Base-by-base conservation (phyloP, 2,329 filamentous ascomycete species). In the Neonectria hederae region DNA sequence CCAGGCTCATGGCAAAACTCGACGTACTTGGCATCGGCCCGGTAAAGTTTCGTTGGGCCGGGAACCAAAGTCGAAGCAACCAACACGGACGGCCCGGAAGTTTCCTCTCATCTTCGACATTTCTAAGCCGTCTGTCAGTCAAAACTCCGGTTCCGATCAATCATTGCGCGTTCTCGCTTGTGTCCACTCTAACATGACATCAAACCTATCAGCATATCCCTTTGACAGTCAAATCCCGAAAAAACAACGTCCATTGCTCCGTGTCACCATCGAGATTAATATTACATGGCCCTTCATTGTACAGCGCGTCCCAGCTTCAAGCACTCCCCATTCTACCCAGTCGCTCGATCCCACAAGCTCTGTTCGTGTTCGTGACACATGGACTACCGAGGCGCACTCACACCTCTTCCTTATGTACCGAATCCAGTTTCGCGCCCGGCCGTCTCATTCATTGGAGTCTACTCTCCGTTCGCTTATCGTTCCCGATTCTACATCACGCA, bases 241-340 rank as follows among this genome's bases (percentile, higher is more conserved):
- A 32, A 63, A 59, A 55, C 55, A 54, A 26, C 43, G 43, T 59
- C 61, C 51, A 59, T 63, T 63, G 51, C 55, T 63, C 61, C 55
- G 28, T 42, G 55, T 49, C 55, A 28, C 35, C 32, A 51, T 63
- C 48, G 45, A 59, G 49, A 70, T 72, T 69, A 69, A 69, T 69
- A 72, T 68, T 70, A 73, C 66, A 70, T 57, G 56, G 51, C 51
- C 45, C 52, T 60, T 71, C 59, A 59, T 62, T 71, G 49, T 72
- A 72, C 68, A 73, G 40, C 59, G 54, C 60, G 24, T 61, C 49
- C 59, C 59, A 38, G 59, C 32, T 61, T 52, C 48, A 49, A 55
- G 63, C 48, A 51, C 42, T 32, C 19, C 30, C 30, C 11, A 32
- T 56, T 65, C 64, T 69, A 65, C 59, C 65, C 65, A 65, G 59